These are phyloP conservation scores for Cercospora brassicicola DNA, from an alignment of 2,329 filamentous ascomycete genomes.

Conservation along the genomic window DNA sequence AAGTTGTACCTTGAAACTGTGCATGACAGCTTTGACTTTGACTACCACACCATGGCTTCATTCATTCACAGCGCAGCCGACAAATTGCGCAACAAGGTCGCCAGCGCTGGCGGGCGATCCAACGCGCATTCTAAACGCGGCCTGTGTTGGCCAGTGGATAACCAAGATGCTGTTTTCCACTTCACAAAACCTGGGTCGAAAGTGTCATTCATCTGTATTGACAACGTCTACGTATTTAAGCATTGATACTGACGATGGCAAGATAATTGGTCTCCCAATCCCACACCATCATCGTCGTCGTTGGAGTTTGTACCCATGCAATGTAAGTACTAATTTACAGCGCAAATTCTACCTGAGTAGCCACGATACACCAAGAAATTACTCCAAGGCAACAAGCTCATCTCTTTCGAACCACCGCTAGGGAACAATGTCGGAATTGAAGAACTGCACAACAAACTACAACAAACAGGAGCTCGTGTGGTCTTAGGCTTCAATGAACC, in stretches of 20 bases:
- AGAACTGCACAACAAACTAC: slow-evolving; percentile 28
- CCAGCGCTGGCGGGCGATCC: background rate
- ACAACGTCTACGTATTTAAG: background rate
- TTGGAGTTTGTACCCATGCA: slow-evolving; percentile 38
- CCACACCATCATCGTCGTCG: slow-evolving; percentile 29
- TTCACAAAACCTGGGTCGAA: slow-evolving; percentile 39
- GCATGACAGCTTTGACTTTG: background rate
- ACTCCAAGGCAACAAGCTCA: background rate
- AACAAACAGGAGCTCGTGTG: slow-evolving; percentile 9
- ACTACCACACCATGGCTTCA: slow-evolving; percentile 9
- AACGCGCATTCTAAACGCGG: slow-evolving; percentile 32
- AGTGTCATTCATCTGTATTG: slow-evolving; percentile 36
- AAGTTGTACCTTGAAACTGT: background rate
- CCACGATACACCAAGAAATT: background rate
- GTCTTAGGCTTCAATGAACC: slow-evolving; percentile 39
- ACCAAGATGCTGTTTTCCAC: slow-evolving; percentile 32
- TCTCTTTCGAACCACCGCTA: background rate
- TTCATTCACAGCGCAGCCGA: slow-evolving; percentile 16
- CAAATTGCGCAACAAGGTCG: slow-evolving; percentile 9
- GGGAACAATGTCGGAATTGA: slow-evolving; percentile 34
- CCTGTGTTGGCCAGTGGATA: slow-evolving; percentile 38
- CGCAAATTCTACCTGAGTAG: background rate
- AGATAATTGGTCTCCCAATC: slow-evolving; percentile 35
- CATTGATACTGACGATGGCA: background rate
- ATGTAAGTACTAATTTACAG: slow-evolving; percentile 21